Evolutionary conservation across 2,329 filamentous ascomycete species (phyloP), one percentile per base, ranked within the genome.

Genomic region (Endothia cerciana): DNA sequence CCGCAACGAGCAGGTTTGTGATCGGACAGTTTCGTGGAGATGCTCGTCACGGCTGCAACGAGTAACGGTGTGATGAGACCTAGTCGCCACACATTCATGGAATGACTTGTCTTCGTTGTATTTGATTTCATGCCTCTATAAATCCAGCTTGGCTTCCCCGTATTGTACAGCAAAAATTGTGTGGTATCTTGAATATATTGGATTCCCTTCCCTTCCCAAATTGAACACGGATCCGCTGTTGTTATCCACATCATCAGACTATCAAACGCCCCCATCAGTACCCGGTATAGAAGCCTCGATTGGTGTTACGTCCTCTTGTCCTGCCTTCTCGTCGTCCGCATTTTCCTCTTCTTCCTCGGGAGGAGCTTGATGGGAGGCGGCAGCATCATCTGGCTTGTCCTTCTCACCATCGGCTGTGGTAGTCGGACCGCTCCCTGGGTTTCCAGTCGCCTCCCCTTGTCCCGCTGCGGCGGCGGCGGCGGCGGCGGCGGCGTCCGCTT

Each of bases 131-230:
- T 58, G 55, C 36, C 11, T 33, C 25, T 33, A 60, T 30, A 47
- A 17, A 47, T 11, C 25, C 41, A 11, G 40, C 28, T 15, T 41
- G 25, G n/a, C n/a, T n/a, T n/a, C 19, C 8, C 11, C 41, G 0
- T 47, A 60, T 30, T 33, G 28, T 47, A 33, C 25, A 60, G 28
- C 28, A 28, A 33, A 57, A 5, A 25, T 36, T n/a, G 22, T n/a
- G 22, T 63, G 60, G 60, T 66, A 66, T 66, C 60, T 63, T 63
- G 55, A 53, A 55, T 45, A 41, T n/a, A 38, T n/a, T 60, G 19
- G 41, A 60, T 17, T 47, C 28, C 17, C 41, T 11, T 60, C 41
- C 5, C 58, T 28, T n/a, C 11, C 40, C 41, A n/a, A 17, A 38
- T 38, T 15, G 19, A 40, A 40, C 19, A 51, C 5, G 13, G 15